Evolutionary conservation across 768 basidiomycete species (phyloP).

Genomic region (Mycena galericulata): DNA sequence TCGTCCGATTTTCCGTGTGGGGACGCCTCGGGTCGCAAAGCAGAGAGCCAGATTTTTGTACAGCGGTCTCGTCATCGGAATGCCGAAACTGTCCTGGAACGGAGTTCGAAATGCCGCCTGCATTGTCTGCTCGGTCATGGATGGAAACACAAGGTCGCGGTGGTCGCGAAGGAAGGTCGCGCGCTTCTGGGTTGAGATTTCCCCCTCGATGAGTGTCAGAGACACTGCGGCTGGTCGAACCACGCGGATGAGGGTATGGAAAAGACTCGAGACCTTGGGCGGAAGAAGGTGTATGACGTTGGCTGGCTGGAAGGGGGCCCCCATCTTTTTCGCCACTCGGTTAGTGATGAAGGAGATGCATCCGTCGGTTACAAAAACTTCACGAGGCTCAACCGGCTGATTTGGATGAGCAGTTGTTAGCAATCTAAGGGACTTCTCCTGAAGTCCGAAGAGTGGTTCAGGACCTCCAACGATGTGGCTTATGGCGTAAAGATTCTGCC

Average conservation of each 20-base stretch:
- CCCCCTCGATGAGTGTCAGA: neutral
- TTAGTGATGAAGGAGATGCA: neutral
- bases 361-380: neutral
- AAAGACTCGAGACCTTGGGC: neutral
- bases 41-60: constrained; percentile 3
- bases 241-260: neutral
- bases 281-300: constrained; percentile 2
- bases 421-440: neutral
- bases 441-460: neutral
- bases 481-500: neutral
- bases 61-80: neutral
- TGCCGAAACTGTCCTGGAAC: neutral
- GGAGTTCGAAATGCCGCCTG: neutral
- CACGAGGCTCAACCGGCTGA: neutral
- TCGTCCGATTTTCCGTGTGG: neutral
- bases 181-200: neutral
- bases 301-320: neutral
- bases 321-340: neutral
- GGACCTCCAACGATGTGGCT: neutral
- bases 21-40: neutral
- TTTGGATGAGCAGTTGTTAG: neutral
- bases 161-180: neutral
- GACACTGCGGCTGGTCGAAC: neutral
- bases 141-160: neutral
- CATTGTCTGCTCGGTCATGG: neutral